Conservation (phyloP, 495 filamentous ascomycete species). For the Podospora tetraspora region DNA sequence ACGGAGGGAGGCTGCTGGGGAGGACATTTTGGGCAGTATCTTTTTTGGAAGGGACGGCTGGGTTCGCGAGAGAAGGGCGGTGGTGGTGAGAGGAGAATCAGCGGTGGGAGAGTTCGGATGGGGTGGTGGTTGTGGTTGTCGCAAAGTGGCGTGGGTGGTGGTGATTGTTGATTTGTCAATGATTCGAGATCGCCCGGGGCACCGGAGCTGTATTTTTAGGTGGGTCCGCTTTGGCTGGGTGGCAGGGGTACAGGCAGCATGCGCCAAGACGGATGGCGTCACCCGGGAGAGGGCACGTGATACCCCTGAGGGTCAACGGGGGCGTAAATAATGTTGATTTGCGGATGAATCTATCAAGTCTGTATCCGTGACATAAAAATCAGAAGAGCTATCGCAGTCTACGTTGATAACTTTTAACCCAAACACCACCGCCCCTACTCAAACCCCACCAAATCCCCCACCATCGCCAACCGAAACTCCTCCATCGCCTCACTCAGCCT, state of each 20-base stretch:
- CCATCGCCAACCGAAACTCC: conserved; percentile 64
- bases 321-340: neutral
- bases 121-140: neutral
- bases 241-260: conserved; percentile 11
- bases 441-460: conserved; percentile 54
- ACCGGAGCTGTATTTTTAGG: conserved; percentile 4
- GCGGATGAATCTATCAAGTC: neutral
- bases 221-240: too few relatives aligned
- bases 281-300: conserved; percentile 20
- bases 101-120: neutral
- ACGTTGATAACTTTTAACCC: neutral
- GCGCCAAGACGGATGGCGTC: conserved; percentile 26
- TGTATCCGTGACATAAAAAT: neutral
- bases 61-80: neutral
- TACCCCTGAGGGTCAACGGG: conserved; percentile 19
- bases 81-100: neutral
- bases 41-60: neutral
- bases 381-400: neutral
- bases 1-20: conserved; percentile 32
- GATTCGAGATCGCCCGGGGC: conserved; percentile 3
- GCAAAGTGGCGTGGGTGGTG: neutral
- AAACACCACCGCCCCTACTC: neutral
- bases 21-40: conserved; percentile 27
- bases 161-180: conserved; percentile 29
- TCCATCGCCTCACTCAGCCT: conserved; percentile 73